Evolutionary conservation across 2,329 filamentous ascomycete genomes (phyloP).

Genomic region (Sclerotinia spermophila): DNA sequence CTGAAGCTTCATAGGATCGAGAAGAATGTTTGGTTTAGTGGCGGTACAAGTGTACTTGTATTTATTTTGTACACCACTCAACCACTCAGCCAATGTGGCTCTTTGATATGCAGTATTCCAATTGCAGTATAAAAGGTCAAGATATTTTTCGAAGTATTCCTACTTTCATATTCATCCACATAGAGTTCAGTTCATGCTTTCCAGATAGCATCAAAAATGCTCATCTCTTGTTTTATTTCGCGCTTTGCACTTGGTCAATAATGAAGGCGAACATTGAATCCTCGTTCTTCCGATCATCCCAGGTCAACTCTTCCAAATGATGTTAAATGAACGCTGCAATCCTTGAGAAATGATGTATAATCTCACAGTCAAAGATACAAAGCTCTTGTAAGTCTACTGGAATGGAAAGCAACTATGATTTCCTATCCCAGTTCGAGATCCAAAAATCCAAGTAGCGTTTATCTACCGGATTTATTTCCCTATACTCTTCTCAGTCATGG

Average conservation of each 20-base stretch:
- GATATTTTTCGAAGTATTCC: background rate
- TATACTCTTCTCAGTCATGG: background rate
- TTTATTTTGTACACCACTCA: background rate
- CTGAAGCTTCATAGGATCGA: background rate
- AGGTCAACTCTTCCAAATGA: background rate
- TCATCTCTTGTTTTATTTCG: background rate
- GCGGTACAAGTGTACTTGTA: conserved; percentile 3
- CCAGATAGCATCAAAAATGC: background rate
- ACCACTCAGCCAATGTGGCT: background rate
- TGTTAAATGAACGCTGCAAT: background rate
- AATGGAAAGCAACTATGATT: background rate
- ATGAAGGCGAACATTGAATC: background rate
- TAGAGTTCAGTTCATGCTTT: background rate
- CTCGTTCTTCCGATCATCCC: background rate
- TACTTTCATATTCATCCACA: background rate
- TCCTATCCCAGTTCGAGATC: background rate
- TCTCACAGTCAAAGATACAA: background rate
- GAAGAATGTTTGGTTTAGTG: background rate
- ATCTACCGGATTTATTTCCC: background rate
- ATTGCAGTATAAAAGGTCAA: background rate
- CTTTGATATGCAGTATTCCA: background rate
- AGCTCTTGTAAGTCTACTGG: background rate
- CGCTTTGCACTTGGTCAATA: background rate
- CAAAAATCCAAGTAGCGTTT: background rate
- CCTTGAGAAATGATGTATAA: background rate